A percentile compares a stretch with the other conserved stretches of the same genome.
Evolutionary conservation across 2,329 filamentous ascomycete genomes (phyloP).

Genomic region (Botrytis pseudocinerea): DNA sequence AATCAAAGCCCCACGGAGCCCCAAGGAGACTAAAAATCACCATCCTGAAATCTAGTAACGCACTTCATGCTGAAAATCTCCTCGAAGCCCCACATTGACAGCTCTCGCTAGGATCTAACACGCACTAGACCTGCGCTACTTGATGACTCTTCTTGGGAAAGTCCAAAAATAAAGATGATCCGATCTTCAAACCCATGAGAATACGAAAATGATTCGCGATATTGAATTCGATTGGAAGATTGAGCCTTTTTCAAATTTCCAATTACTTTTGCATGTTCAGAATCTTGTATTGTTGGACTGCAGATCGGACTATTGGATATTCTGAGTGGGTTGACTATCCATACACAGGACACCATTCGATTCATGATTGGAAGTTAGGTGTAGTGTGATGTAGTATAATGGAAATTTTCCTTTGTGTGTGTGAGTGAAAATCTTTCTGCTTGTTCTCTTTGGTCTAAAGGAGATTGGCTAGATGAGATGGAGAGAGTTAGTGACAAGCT

Average conservation of each 20-base stretch:
- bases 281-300: too few relatives aligned
- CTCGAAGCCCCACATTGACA: background rate
- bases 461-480: background rate
- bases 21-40: rapidly evolving
- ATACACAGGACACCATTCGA: background rate
- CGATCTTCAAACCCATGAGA: too few relatives aligned
- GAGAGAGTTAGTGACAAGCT: rapidly evolving
- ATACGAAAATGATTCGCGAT: too few relatives aligned
- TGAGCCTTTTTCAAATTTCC: too few relatives aligned
- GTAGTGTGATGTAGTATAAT: background rate
- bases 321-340: background rate
- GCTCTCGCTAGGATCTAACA: background rate
- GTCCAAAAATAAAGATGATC: too few relatives aligned
- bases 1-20: background rate
- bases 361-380: too few relatives aligned
- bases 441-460: background rate
- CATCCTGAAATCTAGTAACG: background rate
- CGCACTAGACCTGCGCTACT: background rate
- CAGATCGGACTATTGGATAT: too few relatives aligned
- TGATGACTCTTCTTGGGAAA: too few relatives aligned
- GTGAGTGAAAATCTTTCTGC: rapidly evolving
- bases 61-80: rapidly evolving
- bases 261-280: too few relatives aligned
- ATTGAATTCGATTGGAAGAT: too few relatives aligned
- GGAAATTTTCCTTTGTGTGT: background rate